Evolutionary conservation across 2,329 filamentous ascomycete genomes (phyloP), one percentile per base, ranked within the genome.

Genomic region (Orbilia brochopaga): DNA sequence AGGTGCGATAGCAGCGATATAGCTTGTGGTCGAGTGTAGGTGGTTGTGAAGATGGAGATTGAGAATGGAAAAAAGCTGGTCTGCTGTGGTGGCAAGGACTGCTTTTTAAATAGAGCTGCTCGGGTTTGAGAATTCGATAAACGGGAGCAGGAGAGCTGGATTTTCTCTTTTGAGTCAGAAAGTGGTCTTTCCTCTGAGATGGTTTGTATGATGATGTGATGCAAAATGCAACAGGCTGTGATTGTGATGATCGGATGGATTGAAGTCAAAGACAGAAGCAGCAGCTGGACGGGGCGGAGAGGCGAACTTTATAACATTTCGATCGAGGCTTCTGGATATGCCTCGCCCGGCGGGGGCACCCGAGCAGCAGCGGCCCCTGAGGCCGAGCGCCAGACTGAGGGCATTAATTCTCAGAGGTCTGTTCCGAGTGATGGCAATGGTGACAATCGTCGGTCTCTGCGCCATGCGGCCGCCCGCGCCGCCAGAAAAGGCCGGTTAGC

Each of bases 201-300:
- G 4, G 27, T 32, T 32, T 32, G 27, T 32, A 4, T 32, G 8
- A 32, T 32, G 54, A 42, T 42, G 56, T 7, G 56, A 44, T 46
- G 32, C 27, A 46, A 51, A 54, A 64, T 64, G 66, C 66, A 70
- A 70, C 54, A 55, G 60, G 48, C 46, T 48, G 50, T 70, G 66
- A 50, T 70, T 48, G 50, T 70, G 66, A 50, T 70, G 66, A 64
- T 70, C 54, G 54, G 46, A 59, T 63, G 59, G 48, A 64, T 59
- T 70, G 66, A 70, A 70, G 66, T 70, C 66, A 70, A 70, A 70
- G 66, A 64, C 54, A 70, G n/a, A 70, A 70, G 40, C 59, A 70
- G 55, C 19, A 69, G 46, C 11, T 54, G 24, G 54, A 35, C 46
- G 66, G 66, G 66, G 66, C 64, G 59, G 52, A 60, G 6, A 17